Evolutionary conservation across 73 alveolate genomes (phyloP).

Genomic region (Halteria grandinella): DNA sequence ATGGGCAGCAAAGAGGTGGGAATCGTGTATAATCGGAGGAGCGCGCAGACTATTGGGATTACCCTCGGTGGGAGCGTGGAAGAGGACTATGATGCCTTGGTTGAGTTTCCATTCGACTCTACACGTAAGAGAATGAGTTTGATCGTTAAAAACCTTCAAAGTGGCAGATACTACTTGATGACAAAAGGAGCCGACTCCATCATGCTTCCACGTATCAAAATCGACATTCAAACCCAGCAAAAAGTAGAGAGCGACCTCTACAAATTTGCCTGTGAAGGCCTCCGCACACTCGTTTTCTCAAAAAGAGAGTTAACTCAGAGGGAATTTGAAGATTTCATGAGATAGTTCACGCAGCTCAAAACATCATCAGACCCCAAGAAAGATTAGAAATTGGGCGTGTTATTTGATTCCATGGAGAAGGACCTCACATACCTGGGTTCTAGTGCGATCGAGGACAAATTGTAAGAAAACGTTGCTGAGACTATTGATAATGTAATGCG

Average conservation of each 20-base stretch:
- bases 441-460: conserved; percentile 97
- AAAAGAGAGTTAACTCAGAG: conserved; percentile 66
- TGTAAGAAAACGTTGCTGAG: conserved; percentile 97
- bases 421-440: conserved; percentile 88
- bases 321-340: conserved; percentile 74
- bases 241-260: conserved; percentile 79
- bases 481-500: conserved; percentile 89
- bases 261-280: conserved; percentile 92
- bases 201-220: conserved; percentile 61
- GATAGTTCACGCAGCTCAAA: conserved; percentile 41
- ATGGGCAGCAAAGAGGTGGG: not conserved
- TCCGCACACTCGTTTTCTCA: conserved; percentile 92
- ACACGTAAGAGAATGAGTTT: conserved; percentile 51
- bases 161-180: conserved; percentile 64
- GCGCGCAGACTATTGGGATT: conserved; percentile 1
- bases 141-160: conserved; percentile 21
- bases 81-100: not conserved
- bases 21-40: not conserved
- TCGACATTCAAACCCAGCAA: conserved; percentile 31
- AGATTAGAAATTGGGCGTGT: conserved; percentile 60
- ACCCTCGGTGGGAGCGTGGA: not conserved
- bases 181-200: conserved; percentile 89
- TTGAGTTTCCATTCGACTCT: conserved; percentile 75
- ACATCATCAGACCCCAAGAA: conserved; percentile 39
- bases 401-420: conserved; percentile 82